These are phyloP conservation scores for Chaetoscypha palmicola DNA, from an alignment of 2,329 filamentous ascomycete species.

Conservation along the genomic window DNA sequence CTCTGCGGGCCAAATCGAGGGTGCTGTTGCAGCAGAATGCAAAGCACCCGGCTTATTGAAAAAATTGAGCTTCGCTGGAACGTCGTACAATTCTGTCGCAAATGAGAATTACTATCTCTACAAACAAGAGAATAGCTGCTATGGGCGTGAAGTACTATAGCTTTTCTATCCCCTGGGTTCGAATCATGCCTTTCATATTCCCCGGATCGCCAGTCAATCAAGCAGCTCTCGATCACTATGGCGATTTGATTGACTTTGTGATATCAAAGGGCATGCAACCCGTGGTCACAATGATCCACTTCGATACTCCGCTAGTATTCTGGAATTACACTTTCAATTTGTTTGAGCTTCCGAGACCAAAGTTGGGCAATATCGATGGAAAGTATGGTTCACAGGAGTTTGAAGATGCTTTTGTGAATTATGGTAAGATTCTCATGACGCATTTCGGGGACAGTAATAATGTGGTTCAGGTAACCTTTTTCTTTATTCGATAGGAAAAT, in stretches of 20 bases:
- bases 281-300: slow-evolving; percentile 41
- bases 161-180: slow-evolving; percentile 45
- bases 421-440: slow-evolving; percentile 43
- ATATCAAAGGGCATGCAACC: slow-evolving; percentile 44
- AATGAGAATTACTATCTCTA: slow-evolving; percentile 46
- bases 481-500: not conserved
- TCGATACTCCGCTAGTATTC: slow-evolving; percentile 42
- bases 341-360: too few relatives aligned
- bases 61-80: not conserved
- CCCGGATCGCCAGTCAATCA: slow-evolving; percentile 44
- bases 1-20: slow-evolving; percentile 38
- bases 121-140: slow-evolving; percentile 47
- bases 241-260: slow-evolving; percentile 44
- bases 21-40: slow-evolving; percentile 37
- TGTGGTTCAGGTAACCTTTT: not conserved
- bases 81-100: slow-evolving; percentile 33
- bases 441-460: slow-evolving; percentile 42
- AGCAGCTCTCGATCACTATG: slow-evolving; percentile 43
- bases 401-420: slow-evolving; percentile 43
- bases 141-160: slow-evolving; percentile 46
- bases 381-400: slow-evolving; percentile 31
- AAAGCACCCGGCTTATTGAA: slow-evolving; percentile 29
- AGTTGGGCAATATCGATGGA: too few relatives aligned
- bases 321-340: too few relatives aligned
- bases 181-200: slow-evolving; percentile 44